A percentile compares a stretch with the other conserved stretches of the same genome.
Conservation (phyloP, 257 asterid species). For the Salvia hispanica region DNA sequence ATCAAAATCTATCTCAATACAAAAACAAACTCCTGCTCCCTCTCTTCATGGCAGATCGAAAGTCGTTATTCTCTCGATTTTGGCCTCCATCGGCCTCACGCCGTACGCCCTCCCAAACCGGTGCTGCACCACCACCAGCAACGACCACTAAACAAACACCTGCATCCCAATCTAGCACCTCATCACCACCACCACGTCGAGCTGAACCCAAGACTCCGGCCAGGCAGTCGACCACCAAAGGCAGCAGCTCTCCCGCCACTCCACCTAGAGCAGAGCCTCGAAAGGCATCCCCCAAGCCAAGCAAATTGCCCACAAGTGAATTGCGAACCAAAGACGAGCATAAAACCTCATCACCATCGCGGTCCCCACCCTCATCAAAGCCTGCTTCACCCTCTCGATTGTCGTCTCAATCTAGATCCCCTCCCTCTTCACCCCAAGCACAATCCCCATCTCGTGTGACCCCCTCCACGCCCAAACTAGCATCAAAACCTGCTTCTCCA, state of each 20-base stretch:
- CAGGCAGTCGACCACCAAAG: conserved; percentile 25
- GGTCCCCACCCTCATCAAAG: conserved; percentile 34
- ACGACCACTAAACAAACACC: conserved; percentile 12
- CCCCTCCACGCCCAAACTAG: conserved; percentile 37
- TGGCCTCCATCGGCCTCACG: conserved; percentile 44
- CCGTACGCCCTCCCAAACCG: conserved; percentile 40
- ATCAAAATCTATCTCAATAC: conserved; percentile 15
- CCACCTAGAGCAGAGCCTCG: too few species aligned
- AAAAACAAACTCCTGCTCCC: not conserved
- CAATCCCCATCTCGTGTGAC: not conserved
- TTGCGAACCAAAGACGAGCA: conserved; percentile 33
- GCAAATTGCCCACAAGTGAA: conserved; percentile 28
- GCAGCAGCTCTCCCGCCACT: too few species aligned
- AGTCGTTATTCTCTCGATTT: conserved; percentile 51
- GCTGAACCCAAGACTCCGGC: conserved; percentile 16
- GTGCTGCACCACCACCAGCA: conserved; percentile 31
- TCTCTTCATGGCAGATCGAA: conserved; percentile 57
- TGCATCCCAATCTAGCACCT: too few species aligned
- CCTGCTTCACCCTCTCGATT: conserved; percentile 43
- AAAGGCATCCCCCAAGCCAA: conserved; percentile 31
- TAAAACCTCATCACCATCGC: conserved; percentile 46
- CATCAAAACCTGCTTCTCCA: conserved; percentile 40
- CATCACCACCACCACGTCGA: too few species aligned
- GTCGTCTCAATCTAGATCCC: conserved; percentile 43
- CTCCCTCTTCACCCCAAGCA: conserved; percentile 27